phyloP scores from a whole-genome alignment of 78 protist genomes.

The Isochrysis galbana region DNA sequence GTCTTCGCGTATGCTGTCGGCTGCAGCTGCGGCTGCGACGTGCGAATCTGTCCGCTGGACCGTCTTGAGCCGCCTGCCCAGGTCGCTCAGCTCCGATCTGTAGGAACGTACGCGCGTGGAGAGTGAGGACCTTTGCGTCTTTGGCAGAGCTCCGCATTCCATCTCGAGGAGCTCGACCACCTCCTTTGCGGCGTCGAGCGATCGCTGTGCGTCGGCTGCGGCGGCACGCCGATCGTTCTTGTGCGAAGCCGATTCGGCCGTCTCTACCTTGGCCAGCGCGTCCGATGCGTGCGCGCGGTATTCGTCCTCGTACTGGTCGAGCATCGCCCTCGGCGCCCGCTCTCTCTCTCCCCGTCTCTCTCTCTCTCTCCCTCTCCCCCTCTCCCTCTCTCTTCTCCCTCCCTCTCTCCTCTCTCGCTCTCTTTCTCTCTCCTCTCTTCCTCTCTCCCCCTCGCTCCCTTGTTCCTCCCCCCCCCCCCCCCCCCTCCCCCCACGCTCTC shows the following conservation, averaged over 20 bases:
- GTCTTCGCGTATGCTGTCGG: neutral
- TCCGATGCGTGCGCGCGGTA: neutral
- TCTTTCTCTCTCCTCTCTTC: too few species aligned
- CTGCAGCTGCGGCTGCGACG: neutral
- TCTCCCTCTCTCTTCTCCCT: too few species aligned
- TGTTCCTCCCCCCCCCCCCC: too few species aligned
- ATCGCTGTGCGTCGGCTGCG: neutral
- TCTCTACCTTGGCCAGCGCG: neutral
- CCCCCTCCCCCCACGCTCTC: too few species aligned
- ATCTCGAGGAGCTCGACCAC: neutral
- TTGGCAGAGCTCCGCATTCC: neutral
- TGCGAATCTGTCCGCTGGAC: neutral
- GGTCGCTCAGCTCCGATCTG: neutral
- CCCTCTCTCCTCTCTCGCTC: too few species aligned
- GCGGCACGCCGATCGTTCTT: neutral
- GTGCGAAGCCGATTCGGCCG: neutral
- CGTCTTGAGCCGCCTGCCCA: neutral
- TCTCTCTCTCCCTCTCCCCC: too few species aligned
- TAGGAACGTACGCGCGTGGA: neutral
- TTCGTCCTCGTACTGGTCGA: neutral
- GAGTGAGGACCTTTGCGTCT: neutral
- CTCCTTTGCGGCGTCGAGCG: neutral
- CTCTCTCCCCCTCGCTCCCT: too few species aligned
- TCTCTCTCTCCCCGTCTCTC: too few species aligned
- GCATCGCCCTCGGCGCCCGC: too few species aligned